Evolutionary conservation across 352 stramenopile genomes (phyloP).

Genomic region (Phytopythium chamaehyphon): DNA sequence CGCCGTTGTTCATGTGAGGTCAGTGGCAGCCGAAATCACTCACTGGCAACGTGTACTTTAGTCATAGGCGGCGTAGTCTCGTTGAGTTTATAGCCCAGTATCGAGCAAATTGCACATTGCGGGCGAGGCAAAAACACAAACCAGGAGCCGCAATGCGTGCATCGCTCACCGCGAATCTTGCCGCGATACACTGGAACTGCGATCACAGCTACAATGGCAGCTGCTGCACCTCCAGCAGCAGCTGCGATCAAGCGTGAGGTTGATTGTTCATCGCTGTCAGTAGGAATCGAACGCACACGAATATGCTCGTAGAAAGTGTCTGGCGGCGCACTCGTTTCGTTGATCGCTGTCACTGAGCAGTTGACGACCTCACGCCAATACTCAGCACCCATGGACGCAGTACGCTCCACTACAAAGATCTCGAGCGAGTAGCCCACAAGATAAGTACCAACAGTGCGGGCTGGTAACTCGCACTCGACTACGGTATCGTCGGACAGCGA

Average conservation of each 20-base stretch:
- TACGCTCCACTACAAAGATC: conserved; percentile 53
- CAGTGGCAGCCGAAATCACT: conserved; percentile 16
- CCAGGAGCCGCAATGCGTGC: conserved; percentile 67
- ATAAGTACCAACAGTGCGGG: conserved; percentile 43
- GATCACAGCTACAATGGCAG: conserved; percentile 16
- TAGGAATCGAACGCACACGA: conserved; percentile 45
- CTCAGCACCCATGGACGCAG: conserved; percentile 30
- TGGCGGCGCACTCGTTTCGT: conserved; percentile 34
- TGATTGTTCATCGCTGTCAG: conserved; percentile 13
- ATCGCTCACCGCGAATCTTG: conserved; percentile 38
- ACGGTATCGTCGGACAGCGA: conserved; percentile 46
- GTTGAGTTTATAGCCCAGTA: conserved; percentile 50
- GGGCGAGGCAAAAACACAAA: conserved; percentile 38
- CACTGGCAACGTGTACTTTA: conserved; percentile 55
- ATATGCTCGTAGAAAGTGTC: conserved; percentile 50
- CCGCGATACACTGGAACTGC: conserved; percentile 55
- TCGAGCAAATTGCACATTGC: conserved; percentile 51
- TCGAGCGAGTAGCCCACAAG: conserved; percentile 52
- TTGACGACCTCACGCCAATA: conserved; percentile 74
- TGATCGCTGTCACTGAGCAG: conserved; percentile 47
- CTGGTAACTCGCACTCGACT: conserved; percentile 55
- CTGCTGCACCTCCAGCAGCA: conserved; percentile 14
- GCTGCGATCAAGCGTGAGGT: conserved; percentile 32
- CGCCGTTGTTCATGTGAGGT: too few species aligned
- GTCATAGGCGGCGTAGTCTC: conserved; percentile 23